A percentile compares a stretch with the other conserved stretches of the same genome.
These are phyloP conservation scores for Boletus fagicola DNA, from an alignment of 768 basidiomycete species.

Conservation along the genomic window DNA sequence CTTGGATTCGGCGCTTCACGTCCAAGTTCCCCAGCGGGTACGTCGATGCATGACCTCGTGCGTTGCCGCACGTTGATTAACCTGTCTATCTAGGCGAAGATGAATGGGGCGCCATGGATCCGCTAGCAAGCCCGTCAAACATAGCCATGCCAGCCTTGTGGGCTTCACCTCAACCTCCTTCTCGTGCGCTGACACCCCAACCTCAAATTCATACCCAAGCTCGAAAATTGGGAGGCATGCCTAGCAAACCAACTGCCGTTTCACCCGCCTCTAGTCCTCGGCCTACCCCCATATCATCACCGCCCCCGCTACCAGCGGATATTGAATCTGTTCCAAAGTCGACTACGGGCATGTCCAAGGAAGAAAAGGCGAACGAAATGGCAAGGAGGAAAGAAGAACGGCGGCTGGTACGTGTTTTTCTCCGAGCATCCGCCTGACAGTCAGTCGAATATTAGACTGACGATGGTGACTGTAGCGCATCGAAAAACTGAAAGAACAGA, in stretches of 20 bases:
- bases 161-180: conserved; percentile 18
- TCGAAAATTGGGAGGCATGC: conserved; percentile 2
- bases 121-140: conserved; percentile 3
- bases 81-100: conserved; percentile 3
- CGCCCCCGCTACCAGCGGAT: conserved; percentile 12
- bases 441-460: not conserved
- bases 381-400: conserved; percentile 88
- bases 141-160: conserved; percentile 8
- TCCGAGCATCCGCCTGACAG: not conserved
- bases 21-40: conserved; percentile 14
- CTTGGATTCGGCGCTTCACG: conserved; percentile 26
- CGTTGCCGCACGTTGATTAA: not conserved
- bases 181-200: conserved; percentile 25
- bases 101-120: conserved; percentile 25
- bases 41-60: not conserved
- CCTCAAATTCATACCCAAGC: conserved; percentile 5
- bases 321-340: conserved; percentile 23
- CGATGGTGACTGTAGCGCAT: conserved; percentile 52
- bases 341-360: conserved; percentile 65
- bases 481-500: conserved; percentile 78
- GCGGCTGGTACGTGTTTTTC: conserved; percentile 59
- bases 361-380: conserved; percentile 94
- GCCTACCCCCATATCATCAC: conserved; percentile 29
- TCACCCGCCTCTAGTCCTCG: conserved; percentile 20
- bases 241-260: conserved; percentile 1